These are phyloP conservation scores for Smallanthus sonchifolius DNA, from an alignment of 129 eudicot species.

Conservation along the genomic window DNA sequence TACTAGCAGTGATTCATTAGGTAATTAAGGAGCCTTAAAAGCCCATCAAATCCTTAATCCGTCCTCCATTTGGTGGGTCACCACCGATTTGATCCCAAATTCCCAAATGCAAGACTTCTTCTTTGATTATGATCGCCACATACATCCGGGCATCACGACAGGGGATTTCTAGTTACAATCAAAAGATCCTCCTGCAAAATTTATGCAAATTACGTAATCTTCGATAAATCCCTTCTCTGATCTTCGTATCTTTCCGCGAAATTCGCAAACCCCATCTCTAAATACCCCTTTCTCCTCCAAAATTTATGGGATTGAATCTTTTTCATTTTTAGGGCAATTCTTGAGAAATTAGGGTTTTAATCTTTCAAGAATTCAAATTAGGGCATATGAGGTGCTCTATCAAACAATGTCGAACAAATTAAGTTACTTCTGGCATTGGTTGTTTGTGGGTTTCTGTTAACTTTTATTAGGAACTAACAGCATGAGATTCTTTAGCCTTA, in stretches of 20 bases:
- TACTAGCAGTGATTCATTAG: background rate
- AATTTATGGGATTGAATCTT: constrained; percentile 18
- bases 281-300: background rate
- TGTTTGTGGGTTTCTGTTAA: constrained; percentile 7
- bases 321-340: constrained; percentile 8
- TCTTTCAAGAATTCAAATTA: constrained; percentile 8
- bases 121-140: constrained; percentile 18
- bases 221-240: constrained; percentile 8
- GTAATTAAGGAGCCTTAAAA: background rate
- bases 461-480: constrained; percentile 6
- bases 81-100: constrained; percentile 27
- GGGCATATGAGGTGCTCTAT: constrained; percentile 1
- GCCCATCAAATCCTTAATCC: background rate
- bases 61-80: constrained; percentile 24
- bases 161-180: background rate
- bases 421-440: background rate
- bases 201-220: constrained; percentile 7
- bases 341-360: background rate
- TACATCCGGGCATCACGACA: background rate
- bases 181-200: background rate
- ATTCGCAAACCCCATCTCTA: constrained; percentile 2
- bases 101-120: constrained; percentile 18
- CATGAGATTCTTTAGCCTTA: constrained; percentile 74
- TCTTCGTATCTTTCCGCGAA: constrained; percentile 6
- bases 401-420: constrained; percentile 3